Percentiles rank a stretch among this genome's conserved stretches.
These are phyloP conservation scores for Starmerella powellii DNA, from an alignment of 805 yeast species.

Conservation along the genomic window DNA sequence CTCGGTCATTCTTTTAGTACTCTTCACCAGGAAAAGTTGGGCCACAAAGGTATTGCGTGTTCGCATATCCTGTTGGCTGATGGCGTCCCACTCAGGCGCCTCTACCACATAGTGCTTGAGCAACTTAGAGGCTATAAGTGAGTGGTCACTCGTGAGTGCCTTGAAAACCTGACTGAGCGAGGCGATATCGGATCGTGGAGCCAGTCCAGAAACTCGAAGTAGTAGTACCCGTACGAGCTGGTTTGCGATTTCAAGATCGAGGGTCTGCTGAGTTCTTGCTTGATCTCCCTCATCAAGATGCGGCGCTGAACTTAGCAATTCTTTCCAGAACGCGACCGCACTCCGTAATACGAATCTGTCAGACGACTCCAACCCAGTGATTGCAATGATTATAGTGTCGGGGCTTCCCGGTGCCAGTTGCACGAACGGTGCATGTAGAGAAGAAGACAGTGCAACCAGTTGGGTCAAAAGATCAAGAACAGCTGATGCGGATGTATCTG, in stretches of 20 bases:
- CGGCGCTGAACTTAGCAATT: conserved; percentile 27
- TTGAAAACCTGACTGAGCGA: conserved; percentile 34
- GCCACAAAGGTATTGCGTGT: conserved; percentile 23
- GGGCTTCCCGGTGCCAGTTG: conserved; percentile 15
- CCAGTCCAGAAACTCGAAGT: conserved; percentile 32
- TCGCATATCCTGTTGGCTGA: conserved; percentile 14
- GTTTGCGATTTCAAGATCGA: conserved; percentile 24
- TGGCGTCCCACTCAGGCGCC: conserved; percentile 11
- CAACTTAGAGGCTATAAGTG: conserved; percentile 9
- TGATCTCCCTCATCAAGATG: neutral
- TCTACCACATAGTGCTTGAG: conserved; percentile 15
- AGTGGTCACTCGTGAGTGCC: conserved; percentile 24
- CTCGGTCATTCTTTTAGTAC: conserved; percentile 23
- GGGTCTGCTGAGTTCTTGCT: conserved; percentile 15
- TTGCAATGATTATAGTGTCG: conserved; percentile 28
- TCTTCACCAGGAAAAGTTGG: conserved; percentile 26
- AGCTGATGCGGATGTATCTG: neutral
- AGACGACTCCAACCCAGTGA: conserved; percentile 34
- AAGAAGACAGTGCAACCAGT: conserved; percentile 4
- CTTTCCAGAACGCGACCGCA: conserved; percentile 44
- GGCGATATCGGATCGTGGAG: conserved; percentile 36
- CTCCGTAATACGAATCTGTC: conserved; percentile 48
- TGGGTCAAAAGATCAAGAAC: conserved; percentile 24
- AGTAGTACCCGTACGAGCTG: conserved; percentile 32
- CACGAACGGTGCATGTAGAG: neutral